A percentile compares a stretch with the other conserved stretches of the same genome.
Evolutionary conservation across 1,139 yeast genomes (phyloP).

Genomic region (Pichia sp.): DNA sequence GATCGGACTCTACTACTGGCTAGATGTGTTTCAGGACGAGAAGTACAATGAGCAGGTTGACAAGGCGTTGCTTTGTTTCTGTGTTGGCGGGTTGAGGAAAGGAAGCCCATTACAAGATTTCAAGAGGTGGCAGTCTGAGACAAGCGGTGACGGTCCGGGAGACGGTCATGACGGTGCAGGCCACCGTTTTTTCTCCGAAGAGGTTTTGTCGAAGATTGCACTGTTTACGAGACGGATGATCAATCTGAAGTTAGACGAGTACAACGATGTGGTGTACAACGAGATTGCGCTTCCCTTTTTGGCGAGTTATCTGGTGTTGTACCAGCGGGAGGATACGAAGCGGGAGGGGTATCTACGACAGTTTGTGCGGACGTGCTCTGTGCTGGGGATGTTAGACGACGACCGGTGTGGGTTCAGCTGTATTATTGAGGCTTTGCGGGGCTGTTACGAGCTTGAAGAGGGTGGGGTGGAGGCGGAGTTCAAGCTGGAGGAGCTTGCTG

Average conservation of each 20-base stretch:
- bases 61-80: not conserved
- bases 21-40: not conserved
- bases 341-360: not conserved
- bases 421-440: not conserved
- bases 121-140: not conserved
- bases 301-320: constrained; percentile 1
- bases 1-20: constrained; percentile 15
- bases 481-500: not conserved
- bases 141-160: not conserved
- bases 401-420: not conserved
- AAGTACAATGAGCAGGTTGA: not conserved
- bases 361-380: not conserved
- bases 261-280: constrained; percentile 16
- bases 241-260: not conserved
- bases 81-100: not conserved
- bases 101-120: not conserved
- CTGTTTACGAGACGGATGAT: not conserved
- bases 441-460: not conserved
- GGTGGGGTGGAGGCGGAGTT: not conserved
- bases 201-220: not conserved
- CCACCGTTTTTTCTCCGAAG: not conserved
- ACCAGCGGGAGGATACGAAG: not conserved
- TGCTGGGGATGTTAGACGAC: not conserved
- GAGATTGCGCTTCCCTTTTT: constrained; percentile 22
- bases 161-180: not conserved